These are phyloP conservation scores for Sporothrix luriei DNA, from an alignment of 2,329 filamentous ascomycete genomes.

Conservation along the genomic window DNA sequence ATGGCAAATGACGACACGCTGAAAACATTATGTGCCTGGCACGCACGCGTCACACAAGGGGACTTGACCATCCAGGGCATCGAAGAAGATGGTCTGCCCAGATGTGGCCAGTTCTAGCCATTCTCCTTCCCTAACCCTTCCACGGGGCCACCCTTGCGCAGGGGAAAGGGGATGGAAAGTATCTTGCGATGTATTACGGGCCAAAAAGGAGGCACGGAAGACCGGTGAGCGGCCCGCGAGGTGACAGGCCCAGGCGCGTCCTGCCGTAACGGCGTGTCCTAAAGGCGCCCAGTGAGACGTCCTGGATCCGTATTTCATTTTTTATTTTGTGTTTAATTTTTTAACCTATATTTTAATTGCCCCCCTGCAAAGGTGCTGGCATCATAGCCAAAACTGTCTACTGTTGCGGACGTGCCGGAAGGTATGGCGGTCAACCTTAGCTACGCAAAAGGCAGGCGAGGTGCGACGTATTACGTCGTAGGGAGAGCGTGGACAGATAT, in stretches of 20 bases:
- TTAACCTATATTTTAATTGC: neutral
- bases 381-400: neutral
- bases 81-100: neutral
- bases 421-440: slow-evolving; percentile 4
- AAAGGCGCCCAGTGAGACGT: neutral
- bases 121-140: neutral
- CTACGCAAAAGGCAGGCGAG: neutral
- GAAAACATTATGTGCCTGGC: neutral
- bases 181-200: too few relatives aligned
- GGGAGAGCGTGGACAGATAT: neutral
- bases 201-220: neutral
- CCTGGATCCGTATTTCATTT: too few relatives aligned
- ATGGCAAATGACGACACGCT: slow-evolving; percentile 13
- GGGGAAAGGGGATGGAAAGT: neutral
- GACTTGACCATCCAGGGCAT: neutral
- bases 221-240: neutral
- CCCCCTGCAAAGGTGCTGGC: neutral
- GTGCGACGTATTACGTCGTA: too few relatives aligned
- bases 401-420: neutral
- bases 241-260: neutral
- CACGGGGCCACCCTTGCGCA: slow-evolving; percentile 18
- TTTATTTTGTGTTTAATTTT: too few relatives aligned
- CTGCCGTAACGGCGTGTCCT: neutral
- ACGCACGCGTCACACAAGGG: neutral
- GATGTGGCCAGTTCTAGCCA: neutral